Evolutionary conservation across 108 stramenopile genomes (phyloP).

Genomic region (Cyclotella baltica): DNA sequence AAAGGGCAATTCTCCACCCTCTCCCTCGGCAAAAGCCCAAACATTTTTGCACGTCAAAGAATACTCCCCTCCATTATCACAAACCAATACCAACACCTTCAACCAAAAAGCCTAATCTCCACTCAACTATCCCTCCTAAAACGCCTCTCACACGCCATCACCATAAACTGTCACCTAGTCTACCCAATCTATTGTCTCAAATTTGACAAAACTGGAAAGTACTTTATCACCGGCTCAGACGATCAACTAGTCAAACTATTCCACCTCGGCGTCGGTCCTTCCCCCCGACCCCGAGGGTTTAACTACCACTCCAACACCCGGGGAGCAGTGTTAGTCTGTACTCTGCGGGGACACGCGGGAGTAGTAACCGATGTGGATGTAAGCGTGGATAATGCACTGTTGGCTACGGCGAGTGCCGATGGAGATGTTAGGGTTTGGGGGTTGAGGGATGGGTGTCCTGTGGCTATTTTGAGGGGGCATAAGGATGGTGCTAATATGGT

Average conservation of each 20-base stretch:
- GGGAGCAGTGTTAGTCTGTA: slow-evolving; percentile 84
- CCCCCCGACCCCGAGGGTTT: slow-evolving; percentile 15
- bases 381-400: slow-evolving; percentile 86
- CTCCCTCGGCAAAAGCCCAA: not conserved
- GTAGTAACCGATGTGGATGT: slow-evolving; percentile 94
- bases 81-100: slow-evolving; percentile 39
- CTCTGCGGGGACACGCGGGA: slow-evolving; percentile 91
- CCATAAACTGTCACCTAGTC: slow-evolving; percentile 84
- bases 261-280: slow-evolving; percentile 61
- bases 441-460: slow-evolving; percentile 82
- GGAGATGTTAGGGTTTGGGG: slow-evolving; percentile 92
- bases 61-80: slow-evolving; percentile 28
- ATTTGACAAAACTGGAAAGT: slow-evolving; percentile 91
- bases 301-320: slow-evolving; percentile 70
- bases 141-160: slow-evolving; percentile 77
- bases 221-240: slow-evolving; percentile 95
- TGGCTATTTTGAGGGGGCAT: slow-evolving; percentile 87
- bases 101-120: not conserved
- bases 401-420: slow-evolving; percentile 91
- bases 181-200: slow-evolving; percentile 90
- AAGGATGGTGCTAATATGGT: slow-evolving; percentile 84
- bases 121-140: slow-evolving; percentile 56
- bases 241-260: slow-evolving; percentile 94
- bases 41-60: slow-evolving; percentile 18
- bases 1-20: slow-evolving; percentile 1